phyloP scores from a whole-genome alignment of 1,284 basidiomycete species.

The Boletus nobilissimus region DNA sequence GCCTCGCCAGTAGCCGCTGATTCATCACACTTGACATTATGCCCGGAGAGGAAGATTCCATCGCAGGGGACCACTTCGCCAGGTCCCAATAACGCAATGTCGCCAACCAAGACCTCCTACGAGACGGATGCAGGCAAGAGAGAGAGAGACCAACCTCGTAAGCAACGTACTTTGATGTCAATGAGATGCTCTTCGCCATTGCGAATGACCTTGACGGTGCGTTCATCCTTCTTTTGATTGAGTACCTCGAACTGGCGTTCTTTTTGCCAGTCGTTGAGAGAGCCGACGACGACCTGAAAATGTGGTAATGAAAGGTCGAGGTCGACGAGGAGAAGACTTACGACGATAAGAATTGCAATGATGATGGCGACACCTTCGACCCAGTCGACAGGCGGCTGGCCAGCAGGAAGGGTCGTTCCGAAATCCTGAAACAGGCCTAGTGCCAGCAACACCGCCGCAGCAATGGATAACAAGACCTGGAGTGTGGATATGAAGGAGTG shows the following conservation, averaged over 20 bases:
- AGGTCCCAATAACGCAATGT: slow-evolving; percentile 91
- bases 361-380: slow-evolving; percentile 99
- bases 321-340: slow-evolving; percentile 49
- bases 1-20: slow-evolving; percentile 96
- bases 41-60: slow-evolving; percentile 91
- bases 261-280: slow-evolving; percentile 96
- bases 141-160: background rate
- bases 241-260: slow-evolving; percentile 93
- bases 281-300: slow-evolving; percentile 81
- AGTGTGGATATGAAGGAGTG: slow-evolving; percentile 16
- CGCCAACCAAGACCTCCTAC: slow-evolving; percentile 92
- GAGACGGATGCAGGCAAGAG: slow-evolving; percentile 8
- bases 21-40: slow-evolving; percentile 97
- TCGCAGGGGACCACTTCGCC: slow-evolving; percentile 97
- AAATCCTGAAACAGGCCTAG: slow-evolving; percentile 96
- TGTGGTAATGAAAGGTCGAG: slow-evolving; percentile 10
- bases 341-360: slow-evolving; percentile 87
- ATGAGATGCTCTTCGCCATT: slow-evolving; percentile 82
- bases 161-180: slow-evolving; percentile 73
- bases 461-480: slow-evolving; percentile 89
- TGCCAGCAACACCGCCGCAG: slow-evolving; percentile 92
- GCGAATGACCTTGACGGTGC: slow-evolving; percentile 91
- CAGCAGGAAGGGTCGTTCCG: slow-evolving; percentile 69
- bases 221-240: slow-evolving; percentile 96
- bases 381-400: slow-evolving; percentile 87